Conservation (phyloP, 2,329 filamentous ascomycete genomes). For the Aspergillus pseudonomiae region DNA sequence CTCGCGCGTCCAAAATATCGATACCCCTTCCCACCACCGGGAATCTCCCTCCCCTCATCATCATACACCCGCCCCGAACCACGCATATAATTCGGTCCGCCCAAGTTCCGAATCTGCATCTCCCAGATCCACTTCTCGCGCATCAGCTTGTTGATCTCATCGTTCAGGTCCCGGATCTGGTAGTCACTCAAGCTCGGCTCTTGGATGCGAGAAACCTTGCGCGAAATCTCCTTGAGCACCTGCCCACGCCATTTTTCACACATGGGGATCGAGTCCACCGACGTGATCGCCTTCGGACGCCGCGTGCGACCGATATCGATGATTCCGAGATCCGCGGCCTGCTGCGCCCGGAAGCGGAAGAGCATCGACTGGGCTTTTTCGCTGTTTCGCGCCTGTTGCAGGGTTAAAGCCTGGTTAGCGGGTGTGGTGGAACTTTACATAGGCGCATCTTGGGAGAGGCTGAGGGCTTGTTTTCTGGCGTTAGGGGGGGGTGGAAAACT, state of each 20-base stretch:
- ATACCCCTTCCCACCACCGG: constrained; percentile 81
- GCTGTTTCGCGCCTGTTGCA: constrained; percentile 80
- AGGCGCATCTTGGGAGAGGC: background rate
- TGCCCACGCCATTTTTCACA: constrained; percentile 99
- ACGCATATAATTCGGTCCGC: constrained; percentile 97
- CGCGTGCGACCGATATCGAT: constrained; percentile 89
- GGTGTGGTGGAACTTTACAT: background rate
- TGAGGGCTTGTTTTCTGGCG: background rate
- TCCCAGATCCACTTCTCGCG: constrained; percentile 99
- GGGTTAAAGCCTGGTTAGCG: background rate
- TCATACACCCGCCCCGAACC: constrained; percentile 71
- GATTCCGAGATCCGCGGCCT: constrained; percentile 94
- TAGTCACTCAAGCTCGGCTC: constrained; percentile 89
- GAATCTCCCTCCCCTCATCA: constrained; percentile 71
- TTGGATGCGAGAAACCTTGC: constrained; percentile 96
- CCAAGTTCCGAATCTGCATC: constrained; percentile 89
- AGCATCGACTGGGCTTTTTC: constrained; percentile 99
- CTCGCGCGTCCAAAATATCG: constrained; percentile 88
- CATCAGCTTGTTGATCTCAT: constrained; percentile 99
- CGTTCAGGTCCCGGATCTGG: constrained; percentile 96
- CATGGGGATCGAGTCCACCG: constrained; percentile 77
- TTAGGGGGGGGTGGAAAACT: constrained; percentile 4
- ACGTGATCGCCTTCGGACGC: constrained; percentile 87
- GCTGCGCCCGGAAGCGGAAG: constrained; percentile 97
- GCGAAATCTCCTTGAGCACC: constrained; percentile 93